Evolutionary conservation across 345 rosid genomes (phyloP).

Genomic region (Boechera stricta): DNA sequence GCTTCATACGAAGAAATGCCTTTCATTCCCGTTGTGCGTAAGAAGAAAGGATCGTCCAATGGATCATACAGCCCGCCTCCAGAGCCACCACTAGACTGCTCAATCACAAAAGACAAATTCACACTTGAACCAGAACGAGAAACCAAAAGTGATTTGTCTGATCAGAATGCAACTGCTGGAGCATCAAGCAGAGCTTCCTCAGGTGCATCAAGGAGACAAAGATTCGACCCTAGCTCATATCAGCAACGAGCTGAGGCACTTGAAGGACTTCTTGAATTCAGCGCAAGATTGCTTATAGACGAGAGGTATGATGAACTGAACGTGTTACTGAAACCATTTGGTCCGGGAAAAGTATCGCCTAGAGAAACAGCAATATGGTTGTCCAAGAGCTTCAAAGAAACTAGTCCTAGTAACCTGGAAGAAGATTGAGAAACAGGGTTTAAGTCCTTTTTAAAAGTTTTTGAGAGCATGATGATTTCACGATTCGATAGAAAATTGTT

Average conservation of each 20-base stretch:
- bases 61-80: slow-evolving; percentile 72
- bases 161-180: slow-evolving; percentile 91
- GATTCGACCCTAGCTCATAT: slow-evolving; percentile 88
- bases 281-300: slow-evolving; percentile 86
- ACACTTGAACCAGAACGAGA: slow-evolving; percentile 70
- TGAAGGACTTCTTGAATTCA: slow-evolving; percentile 95
- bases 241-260: slow-evolving; percentile 96
- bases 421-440: slow-evolving; percentile 48
- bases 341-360: slow-evolving; percentile 95
- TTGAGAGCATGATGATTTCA: slow-evolving; percentile 46
- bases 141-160: slow-evolving; percentile 73
- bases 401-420: slow-evolving; percentile 54
- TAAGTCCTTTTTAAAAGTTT: neutral
- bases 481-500: slow-evolving; percentile 33
- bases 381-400: slow-evolving; percentile 96
- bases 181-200: slow-evolving; percentile 88
- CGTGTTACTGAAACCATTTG: slow-evolving; percentile 93
- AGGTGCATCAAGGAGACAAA: slow-evolving; percentile 55
- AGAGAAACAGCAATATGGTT: slow-evolving; percentile 99
- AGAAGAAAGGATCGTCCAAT: slow-evolving; percentile 56
- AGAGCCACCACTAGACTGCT: slow-evolving; percentile 59
- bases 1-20: slow-evolving; percentile 85
- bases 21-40: slow-evolving; percentile 55
- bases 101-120: slow-evolving; percentile 93
- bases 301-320: slow-evolving; percentile 92